These are phyloP conservation scores for Cutaneotrichosporon cyanovorans DNA, from an alignment of 1,284 basidiomycete species.

Conservation along the genomic window DNA sequence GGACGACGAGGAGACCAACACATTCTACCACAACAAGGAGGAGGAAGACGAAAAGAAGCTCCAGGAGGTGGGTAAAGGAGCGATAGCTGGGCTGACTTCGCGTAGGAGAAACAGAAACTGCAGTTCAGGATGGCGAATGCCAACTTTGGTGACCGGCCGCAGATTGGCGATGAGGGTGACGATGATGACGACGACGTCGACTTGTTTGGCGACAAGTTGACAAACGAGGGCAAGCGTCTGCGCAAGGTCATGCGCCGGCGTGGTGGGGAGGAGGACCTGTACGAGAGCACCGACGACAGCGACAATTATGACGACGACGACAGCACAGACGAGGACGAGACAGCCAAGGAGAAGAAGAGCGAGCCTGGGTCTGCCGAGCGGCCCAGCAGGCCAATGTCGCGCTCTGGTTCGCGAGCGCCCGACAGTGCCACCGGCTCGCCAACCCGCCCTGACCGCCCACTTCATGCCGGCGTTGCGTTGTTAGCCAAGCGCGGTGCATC, in stretches of 20 bases:
- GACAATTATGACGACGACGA: constrained; percentile 16
- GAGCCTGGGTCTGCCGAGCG: constrained; percentile 11
- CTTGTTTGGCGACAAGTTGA: constrained; percentile 30
- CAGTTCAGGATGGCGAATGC: constrained; percentile 39
- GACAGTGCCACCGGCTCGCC: neutral
- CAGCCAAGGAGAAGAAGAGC: constrained; percentile 24
- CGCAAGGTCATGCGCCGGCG: constrained; percentile 34
- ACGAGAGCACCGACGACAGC: constrained; percentile 11
- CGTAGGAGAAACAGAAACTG: constrained; percentile 32
- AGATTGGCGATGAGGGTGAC: constrained; percentile 26
- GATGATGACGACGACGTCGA: constrained; percentile 32
- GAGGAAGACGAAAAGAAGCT: constrained; percentile 39
- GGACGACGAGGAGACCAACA: constrained; percentile 43
- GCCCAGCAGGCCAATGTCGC: constrained; percentile 14
- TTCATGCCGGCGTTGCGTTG: constrained; percentile 11
- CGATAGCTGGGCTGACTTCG: neutral
- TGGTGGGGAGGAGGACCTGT: constrained; percentile 12
- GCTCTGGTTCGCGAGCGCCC: constrained; percentile 22
- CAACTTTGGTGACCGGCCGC: constrained; percentile 37
- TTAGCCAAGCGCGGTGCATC: constrained; percentile 38
- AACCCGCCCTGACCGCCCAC: neutral
- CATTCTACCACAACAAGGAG: constrained; percentile 37
- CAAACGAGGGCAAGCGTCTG: constrained; percentile 31
- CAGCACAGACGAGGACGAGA: constrained; percentile 25
- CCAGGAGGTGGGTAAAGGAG: constrained; percentile 23